Base-by-base conservation (phyloP, 2,329 filamentous ascomycete species). In the Monosporascus sp. region DNA sequence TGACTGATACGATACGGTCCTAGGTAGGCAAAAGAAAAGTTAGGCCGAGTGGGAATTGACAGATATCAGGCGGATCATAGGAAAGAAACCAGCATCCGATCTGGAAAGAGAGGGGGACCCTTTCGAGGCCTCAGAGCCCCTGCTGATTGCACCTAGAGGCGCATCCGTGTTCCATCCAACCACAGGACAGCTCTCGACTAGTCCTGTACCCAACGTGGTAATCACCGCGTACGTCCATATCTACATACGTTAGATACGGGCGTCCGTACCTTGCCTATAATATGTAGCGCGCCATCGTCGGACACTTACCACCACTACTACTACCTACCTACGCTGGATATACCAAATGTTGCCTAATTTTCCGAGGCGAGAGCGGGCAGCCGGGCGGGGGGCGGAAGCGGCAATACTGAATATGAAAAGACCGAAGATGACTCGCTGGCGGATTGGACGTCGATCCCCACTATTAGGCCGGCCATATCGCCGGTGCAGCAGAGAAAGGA, bases 401-500 rank as follows among this genome's bases (percentile, higher is more conserved):
- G 31, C 35, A 37, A 16, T 24, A 35, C 50, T 40, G 48, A 51
- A 47, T 51, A 52, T 53, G 56, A 63, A 58, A 60, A 58, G 59
- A 51, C 54, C 55, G 55, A 53, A 59, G 59, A 58, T 64, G 54
- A 65, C 63, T 65, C 57, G 63, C 61, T 64, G 64, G 60, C 52
- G 49, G 59, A 62, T 63, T 60, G 64, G 63, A 62, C 63, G 60
- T 61, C 63, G 49, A 58, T 61, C 63, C 64, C 65, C 65, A 67
- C 65, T 67, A 67, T 67, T 67, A 62, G 60, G 63, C 65, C 65
- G 65, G 65, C 56, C 58, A 66, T 63, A 62, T 61, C 59, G 65
- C 65, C 65, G 65, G 61, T 63, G 64, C 59, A 61, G 65, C 58
- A 56, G 56, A 55, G 43, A 27, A 31, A 27, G 43, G 16, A 43